Base-by-base conservation (phyloP, 2,329 filamentous ascomycete genomes). In the Colletotrichum scovillei region DNA sequence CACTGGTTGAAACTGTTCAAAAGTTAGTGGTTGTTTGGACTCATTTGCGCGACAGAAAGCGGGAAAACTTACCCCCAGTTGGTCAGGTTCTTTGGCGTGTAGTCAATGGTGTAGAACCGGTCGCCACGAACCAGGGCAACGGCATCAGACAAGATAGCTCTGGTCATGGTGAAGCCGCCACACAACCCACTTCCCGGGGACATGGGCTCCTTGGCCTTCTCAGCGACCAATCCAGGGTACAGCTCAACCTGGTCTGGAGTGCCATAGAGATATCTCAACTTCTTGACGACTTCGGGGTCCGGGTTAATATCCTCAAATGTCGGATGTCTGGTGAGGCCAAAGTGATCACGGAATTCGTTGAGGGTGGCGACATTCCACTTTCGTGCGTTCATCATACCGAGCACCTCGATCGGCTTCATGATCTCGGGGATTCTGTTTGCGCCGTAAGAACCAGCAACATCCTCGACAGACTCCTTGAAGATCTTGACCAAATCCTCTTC, bases 321-420 rank as follows among this genome's bases (percentile, higher is more conserved):
- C 4, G 84, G 82, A 74, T 92, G 87, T 0, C 85, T 83, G 76
- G 88, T 86, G 59, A 92, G 80, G 19, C 85, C 84, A 75, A 92
- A 92, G 82, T 90, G 89, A 74, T 90, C 87, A 59, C 90, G 84
- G 81, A 92, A 91, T 79, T 92, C 90, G 73, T 92, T 92, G 68
- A 92, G 82, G 0, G 88, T 88, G 4, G 87, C 88, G 6, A 89
- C 81, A 60, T 88, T 87, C 90, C 90, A 92, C 22, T 85, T 82
- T 38, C 90, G 85, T 0, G 88, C 84, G 76, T 91, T 89, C 72
- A 88, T 82, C 67, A 92, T 92, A 56, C 89, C 90, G 6, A 92
- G 82, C 8, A 92, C 87, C 74, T 91, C 90, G 7, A 92, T 86
- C 1, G 86, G 86, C 68, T 86, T 86, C 76, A 92, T 82, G 4